Percentiles rank a stretch among this genome's conserved stretches.
phyloP scores from a whole-genome alignment of 352 stramenopile species.

The Blastocystis sp. region DNA sequence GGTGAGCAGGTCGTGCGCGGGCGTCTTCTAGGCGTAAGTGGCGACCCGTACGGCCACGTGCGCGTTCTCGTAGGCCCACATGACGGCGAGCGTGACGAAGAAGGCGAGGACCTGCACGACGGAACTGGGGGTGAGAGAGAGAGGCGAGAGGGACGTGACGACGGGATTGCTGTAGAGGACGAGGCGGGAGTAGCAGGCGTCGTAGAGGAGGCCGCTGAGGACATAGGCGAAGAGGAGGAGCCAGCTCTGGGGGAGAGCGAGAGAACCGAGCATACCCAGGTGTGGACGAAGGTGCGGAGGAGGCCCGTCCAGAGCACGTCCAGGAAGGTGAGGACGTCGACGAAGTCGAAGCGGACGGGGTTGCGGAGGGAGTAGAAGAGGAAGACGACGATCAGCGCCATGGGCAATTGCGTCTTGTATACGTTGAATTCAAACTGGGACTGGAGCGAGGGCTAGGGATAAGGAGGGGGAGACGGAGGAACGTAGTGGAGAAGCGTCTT shows the following conservation, averaged over 20 bases:
- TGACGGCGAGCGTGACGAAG: not conserved
- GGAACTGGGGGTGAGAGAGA: not conserved
- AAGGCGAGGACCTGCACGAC: slow-evolving; percentile 16
- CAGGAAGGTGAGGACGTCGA: slow-evolving; percentile 31
- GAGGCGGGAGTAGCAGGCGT: slow-evolving; percentile 3
- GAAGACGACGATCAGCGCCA: not conserved
- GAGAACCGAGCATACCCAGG: not conserved
- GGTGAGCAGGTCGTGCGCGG: slow-evolving; percentile 24
- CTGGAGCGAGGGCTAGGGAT: slow-evolving; percentile 48
- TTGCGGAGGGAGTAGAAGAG: slow-evolving; percentile 1
- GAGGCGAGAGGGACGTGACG: not conserved
- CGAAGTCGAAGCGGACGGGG: slow-evolving; percentile 21
- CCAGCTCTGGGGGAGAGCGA: slow-evolving; percentile 1
- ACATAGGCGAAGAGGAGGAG: slow-evolving; percentile 6
- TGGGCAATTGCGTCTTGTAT: not conserved
- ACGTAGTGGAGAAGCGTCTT: slow-evolving; percentile 22
- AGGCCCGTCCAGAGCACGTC: not conserved
- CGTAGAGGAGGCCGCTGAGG: not conserved
- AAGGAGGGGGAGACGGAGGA: not conserved
- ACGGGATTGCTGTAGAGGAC: slow-evolving; percentile 30
- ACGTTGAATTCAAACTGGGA: slow-evolving; percentile 44
- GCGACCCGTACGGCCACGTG: not conserved
- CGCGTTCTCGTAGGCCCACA: slow-evolving; percentile 46
- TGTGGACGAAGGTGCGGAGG: not conserved
- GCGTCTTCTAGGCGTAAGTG: not conserved